Conservation (phyloP, 352 stramenopile species). For the Pythium periplocum region DNA sequence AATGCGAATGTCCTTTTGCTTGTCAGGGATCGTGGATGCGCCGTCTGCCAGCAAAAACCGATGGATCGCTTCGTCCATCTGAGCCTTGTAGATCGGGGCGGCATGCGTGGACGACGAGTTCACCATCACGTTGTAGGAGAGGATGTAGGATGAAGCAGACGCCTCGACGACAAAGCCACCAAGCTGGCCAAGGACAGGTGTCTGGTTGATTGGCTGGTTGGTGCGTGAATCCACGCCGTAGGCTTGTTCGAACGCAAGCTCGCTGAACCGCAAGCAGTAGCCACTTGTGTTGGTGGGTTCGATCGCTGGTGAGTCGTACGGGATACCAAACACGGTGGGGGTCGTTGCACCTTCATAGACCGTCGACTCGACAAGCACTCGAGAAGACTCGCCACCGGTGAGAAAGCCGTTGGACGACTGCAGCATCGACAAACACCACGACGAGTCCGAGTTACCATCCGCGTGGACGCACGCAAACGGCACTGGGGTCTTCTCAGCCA, state of each 20-base stretch:
- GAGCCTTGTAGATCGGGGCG: conserved; percentile 47
- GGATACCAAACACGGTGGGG: conserved; percentile 46
- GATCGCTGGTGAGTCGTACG: conserved; percentile 36
- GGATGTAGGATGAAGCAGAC: conserved; percentile 24
- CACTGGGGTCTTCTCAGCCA: conserved; percentile 28
- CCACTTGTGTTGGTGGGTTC: conserved; percentile 43
- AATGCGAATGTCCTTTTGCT: conserved; percentile 11
- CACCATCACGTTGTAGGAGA: conserved; percentile 59
- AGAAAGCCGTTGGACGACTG: conserved; percentile 15
- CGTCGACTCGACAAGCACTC: conserved; percentile 23
- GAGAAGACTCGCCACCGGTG: conserved; percentile 19
- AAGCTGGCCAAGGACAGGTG: conserved; percentile 35
- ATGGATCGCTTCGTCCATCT: conserved; percentile 56
- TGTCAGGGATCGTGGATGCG: background rate
- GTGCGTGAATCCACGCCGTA: conserved; percentile 26
- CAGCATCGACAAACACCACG: conserved; percentile 20
- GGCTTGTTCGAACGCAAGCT: conserved; percentile 43
- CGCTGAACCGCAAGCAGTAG: conserved; percentile 49
- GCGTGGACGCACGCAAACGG: conserved; percentile 35
- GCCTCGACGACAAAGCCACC: conserved; percentile 49
- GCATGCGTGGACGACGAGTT: conserved; percentile 48
- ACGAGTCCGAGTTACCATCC: conserved; percentile 3
- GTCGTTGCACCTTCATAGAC: conserved; percentile 30
- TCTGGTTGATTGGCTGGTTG: conserved; percentile 4
- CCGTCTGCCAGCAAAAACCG: conserved; percentile 29